Evolutionary conservation across 768 basidiomycete genomes (phyloP), one percentile per base, ranked within the genome.

Genomic region (Panellus pusillus): DNA sequence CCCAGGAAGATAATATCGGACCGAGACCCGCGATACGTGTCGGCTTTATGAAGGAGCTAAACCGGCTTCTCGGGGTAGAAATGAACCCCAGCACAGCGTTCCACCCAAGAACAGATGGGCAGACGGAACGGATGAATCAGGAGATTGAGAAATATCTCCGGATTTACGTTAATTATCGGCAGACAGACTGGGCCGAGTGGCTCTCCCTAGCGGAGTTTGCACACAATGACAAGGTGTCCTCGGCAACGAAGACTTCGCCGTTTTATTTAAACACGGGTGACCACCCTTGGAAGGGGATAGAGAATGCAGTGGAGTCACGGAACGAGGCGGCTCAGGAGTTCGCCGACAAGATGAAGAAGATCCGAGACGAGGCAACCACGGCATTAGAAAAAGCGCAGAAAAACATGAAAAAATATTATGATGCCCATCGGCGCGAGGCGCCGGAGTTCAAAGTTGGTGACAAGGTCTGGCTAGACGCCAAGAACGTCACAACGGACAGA

Each of bases 31-130:
- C 60, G 64, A 29, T 75, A 74, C 46, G 58, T 61, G 1, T 64
- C 7, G 12, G 52, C 7, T 66, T 70, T 57, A 72, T 69, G 61
- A n/a, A 18, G 12, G 64, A 66, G 0, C 47, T 74, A 0, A 61
- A 62, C 29, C 31, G 42, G 19, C 37, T 63, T 0, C 64, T 75
- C 0, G 64, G 68, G 0, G 69, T 74, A 32, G 41, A 68, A 12
- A 50, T 46, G 3, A 68, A 64, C 29, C 60, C 70, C 0, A 66
- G 63, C 15, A 76, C 75, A 0, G 72, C 72, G 1, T 74, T 69
- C 43, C 75, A 76, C 42, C 77, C 74, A 0, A 68, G 75, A 45
- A 70, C 70, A 1, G 70, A 77, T 49, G 73, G 77, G 0, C 72
- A 75, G 39, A 74, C 73, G 0, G 75, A 80, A 49, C 51, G 66